A percentile compares a stretch with the other conserved stretches of the same genome.
These are phyloP conservation scores for Ascochyta fabae DNA, from an alignment of 2,329 filamentous ascomycete genomes.

Conservation along the genomic window DNA sequence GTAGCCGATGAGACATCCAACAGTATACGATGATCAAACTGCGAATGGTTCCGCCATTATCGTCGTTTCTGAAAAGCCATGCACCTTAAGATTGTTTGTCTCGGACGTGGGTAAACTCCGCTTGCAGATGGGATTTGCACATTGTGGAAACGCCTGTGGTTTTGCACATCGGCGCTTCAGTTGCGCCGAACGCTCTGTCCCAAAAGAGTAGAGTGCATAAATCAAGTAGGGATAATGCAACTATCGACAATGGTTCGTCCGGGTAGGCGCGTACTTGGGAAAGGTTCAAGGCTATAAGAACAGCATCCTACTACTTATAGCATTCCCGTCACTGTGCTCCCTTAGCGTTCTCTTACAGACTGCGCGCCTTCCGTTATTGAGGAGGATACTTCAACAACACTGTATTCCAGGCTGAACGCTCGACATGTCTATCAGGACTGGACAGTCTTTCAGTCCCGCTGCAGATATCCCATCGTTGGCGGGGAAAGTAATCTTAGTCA, in stretches of 20 bases:
- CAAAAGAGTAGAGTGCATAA: not conserved
- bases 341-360: not conserved
- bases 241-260: not conserved
- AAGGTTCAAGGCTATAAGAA: not conserved
- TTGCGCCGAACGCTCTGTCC: not conserved
- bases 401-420: not conserved
- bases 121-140: not conserved
- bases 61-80: not conserved
- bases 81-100: not conserved
- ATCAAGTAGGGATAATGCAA: not conserved
- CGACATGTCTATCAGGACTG: not conserved
- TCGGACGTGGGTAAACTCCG: not conserved
- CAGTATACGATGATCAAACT: not conserved
- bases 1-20: no score
- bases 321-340: not conserved
- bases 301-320: not conserved
- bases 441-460: not conserved
- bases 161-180: not conserved
- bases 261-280: not conserved
- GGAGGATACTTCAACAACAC: no score
- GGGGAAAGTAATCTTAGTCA: slow-evolving; percentile 34
- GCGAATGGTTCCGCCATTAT: not conserved
- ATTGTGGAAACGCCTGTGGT: not conserved
- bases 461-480: slow-evolving; percentile 26
- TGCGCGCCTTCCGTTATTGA: no score